phyloP scores from a whole-genome alignment of 2,329 filamentous ascomycete genomes.

The Pseudocercospora eumusae region DNA sequence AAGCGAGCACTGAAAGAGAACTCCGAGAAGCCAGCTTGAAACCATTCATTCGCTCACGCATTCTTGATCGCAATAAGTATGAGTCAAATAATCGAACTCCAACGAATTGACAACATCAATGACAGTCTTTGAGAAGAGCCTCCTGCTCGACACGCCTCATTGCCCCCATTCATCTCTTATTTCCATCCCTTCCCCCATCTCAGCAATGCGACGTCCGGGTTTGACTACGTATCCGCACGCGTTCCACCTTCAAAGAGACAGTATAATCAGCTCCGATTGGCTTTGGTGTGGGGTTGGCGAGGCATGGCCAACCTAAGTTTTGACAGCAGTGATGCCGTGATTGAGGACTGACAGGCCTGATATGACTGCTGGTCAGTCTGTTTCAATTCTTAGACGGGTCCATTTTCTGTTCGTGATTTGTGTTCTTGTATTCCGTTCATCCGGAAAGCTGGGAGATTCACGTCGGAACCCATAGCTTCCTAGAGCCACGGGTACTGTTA shows the following conservation, averaged over 20 bases:
- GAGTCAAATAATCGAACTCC: background rate
- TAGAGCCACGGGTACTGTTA: constrained; percentile 33
- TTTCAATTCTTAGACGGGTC: background rate
- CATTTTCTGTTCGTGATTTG: background rate
- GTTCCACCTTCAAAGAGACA: background rate
- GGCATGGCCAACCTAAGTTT: background rate
- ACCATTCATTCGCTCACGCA: too few relatives aligned
- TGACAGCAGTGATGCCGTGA: background rate
- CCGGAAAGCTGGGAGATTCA: constrained; percentile 24
- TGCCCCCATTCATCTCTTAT: background rate
- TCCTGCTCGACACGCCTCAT: background rate
- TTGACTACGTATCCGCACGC: background rate
- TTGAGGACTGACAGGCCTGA: background rate
- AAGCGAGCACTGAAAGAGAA: constrained; percentile 55
- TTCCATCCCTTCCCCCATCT: background rate
- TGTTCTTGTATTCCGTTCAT: constrained; percentile 15
- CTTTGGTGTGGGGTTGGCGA: background rate
- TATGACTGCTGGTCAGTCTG: background rate
- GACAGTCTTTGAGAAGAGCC: background rate
- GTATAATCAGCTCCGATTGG: background rate
- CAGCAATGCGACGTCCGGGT: background rate
- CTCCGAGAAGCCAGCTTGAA: background rate
- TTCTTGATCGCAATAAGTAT: background rate
- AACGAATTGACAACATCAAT: constrained; percentile 4
- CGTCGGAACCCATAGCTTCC: constrained; percentile 42